Evolutionary conservation across 139 green algal species (phyloP), one percentile per base, ranked within the genome.

Genomic region (Tetradesmus lagerheimii): DNA sequence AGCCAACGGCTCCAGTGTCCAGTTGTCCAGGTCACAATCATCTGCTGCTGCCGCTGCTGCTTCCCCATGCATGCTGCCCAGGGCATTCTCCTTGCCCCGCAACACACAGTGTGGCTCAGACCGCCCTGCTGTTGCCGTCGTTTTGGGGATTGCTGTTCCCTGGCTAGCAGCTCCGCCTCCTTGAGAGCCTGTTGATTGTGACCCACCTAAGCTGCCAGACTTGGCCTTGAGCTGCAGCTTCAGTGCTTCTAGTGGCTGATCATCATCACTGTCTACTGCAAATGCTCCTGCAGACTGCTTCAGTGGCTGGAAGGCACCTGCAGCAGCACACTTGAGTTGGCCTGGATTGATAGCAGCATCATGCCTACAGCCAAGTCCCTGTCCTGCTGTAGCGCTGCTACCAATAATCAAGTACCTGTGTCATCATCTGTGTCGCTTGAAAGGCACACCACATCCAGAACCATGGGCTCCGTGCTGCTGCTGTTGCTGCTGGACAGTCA

Each of bases 391-490:
- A 62, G 47, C 8, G 38, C 57, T 34, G 77, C 15, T 38, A 45
- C 38, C 37, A 62, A 5, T 16, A 45, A 62, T 27, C 77, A 15
- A 4, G 4, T 34, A 45, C 77, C 39, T 39, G 31, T 67, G 39
- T 85, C 79, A 29, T 85, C 79, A 29, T 85, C 79, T 67, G 41
- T 85, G 43, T 66, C 79, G 57, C 57, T 71, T 71, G 57, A 71
- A 31, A 71, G 57, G 57, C 57, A 71, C 57, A 71, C 23, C 57
- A 71, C 57, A 71, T 71, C 57, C 57, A 71, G 20, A n/a, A 71
- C 57, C 57, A 71, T 71, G 57, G 57, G 23, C 57, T 71, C 16
- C 23, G 12, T 62, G 47, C 47, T 62, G 47, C 47, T 62, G 47
- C 12, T 62, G 12, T 62, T 62, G 47, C 12, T 62, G 47, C 47